A percentile compares a stretch with the other conserved stretches of the same genome.
These are phyloP conservation scores for Microbotryum intermedium DNA, from an alignment of 1,284 basidiomycete genomes.

Conservation along the genomic window DNA sequence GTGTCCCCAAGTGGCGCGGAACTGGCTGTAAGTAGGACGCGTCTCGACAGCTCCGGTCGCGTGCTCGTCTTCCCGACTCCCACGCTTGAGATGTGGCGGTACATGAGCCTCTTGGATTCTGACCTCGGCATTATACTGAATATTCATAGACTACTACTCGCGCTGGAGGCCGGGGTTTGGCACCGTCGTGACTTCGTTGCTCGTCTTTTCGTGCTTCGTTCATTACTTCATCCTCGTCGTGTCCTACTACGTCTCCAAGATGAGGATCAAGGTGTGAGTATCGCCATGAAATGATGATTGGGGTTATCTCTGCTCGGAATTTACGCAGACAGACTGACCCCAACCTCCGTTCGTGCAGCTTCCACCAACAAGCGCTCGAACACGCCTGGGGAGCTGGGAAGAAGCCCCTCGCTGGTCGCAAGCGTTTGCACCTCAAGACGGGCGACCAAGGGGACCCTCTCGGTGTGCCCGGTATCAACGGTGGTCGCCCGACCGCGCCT, in stretches of 20 bases:
- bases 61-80: neutral
- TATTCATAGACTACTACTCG: slow-evolving; percentile 78
- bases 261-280: slow-evolving; percentile 46
- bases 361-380: slow-evolving; percentile 34
- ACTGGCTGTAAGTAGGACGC: slow-evolving; percentile 26
- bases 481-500: slow-evolving; percentile 20
- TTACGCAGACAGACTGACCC: too few species aligned
- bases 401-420: slow-evolving; percentile 21
- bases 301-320: neutral
- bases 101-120: neutral
- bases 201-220: slow-evolving; percentile 59
- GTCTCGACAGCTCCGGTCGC: neutral
- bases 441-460: slow-evolving; percentile 26
- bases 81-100: neutral
- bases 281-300: neutral
- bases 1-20: slow-evolving; percentile 71
- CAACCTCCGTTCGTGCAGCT: slow-evolving; percentile 7
- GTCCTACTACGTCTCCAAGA: slow-evolving; percentile 63
- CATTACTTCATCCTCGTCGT: slow-evolving; percentile 70
- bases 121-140: slow-evolving; percentile 32
- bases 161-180: slow-evolving; percentile 82
- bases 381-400: slow-evolving; percentile 32
- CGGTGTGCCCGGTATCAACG: slow-evolving; percentile 21
- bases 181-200: slow-evolving; percentile 65
- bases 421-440: slow-evolving; percentile 29